Percentiles rank a stretch among this genome's conserved stretches.
phyloP scores from a whole-genome alignment of 768 basidiomycete species.

The Gloeopeniophorella convolvens region DNA sequence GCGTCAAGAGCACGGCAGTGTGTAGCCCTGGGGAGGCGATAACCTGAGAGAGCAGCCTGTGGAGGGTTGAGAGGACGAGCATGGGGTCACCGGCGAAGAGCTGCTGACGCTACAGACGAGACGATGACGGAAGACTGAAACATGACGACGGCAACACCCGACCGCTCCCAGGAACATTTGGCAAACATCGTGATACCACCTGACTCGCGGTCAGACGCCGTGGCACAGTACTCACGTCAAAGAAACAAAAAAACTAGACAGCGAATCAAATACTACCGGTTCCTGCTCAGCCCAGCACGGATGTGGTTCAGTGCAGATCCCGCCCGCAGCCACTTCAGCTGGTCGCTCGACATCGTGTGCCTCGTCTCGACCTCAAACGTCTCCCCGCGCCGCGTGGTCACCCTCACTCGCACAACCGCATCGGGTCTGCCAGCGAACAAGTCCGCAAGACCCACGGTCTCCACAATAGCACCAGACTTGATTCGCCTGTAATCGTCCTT shows the following conservation, averaged over 20 bases:
- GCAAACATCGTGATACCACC: no score
- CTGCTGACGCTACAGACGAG: not conserved
- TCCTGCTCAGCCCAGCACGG: slow-evolving; percentile 37
- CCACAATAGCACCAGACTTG: slow-evolving; percentile 71
- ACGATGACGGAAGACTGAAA: not conserved
- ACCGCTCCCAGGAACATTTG: no score
- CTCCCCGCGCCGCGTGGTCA: slow-evolving; percentile 60
- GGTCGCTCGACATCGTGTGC: slow-evolving; percentile 89
- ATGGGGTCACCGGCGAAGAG: slow-evolving; percentile 31
- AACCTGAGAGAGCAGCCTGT: slow-evolving; percentile 56
- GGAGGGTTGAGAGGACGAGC: slow-evolving; percentile 65
- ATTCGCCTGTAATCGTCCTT: slow-evolving; percentile 82
- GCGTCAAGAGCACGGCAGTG: slow-evolving; percentile 64
- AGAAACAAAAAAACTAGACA: no score
- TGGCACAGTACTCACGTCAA: no score
- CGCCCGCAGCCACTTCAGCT: slow-evolving; percentile 82
- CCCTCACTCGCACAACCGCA: slow-evolving; percentile 44
- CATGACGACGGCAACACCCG: not conserved
- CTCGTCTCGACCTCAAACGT: slow-evolving; percentile 62
- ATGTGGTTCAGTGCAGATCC: slow-evolving; percentile 92
- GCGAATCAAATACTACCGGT: no score
- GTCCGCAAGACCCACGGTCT: slow-evolving; percentile 77
- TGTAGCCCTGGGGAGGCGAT: slow-evolving; percentile 57
- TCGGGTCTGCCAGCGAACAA: slow-evolving; percentile 44
- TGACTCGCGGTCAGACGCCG: no score